phyloP scores from a whole-genome alignment of 768 basidiomycete species.

The Omphalotus guepiniiformis region DNA sequence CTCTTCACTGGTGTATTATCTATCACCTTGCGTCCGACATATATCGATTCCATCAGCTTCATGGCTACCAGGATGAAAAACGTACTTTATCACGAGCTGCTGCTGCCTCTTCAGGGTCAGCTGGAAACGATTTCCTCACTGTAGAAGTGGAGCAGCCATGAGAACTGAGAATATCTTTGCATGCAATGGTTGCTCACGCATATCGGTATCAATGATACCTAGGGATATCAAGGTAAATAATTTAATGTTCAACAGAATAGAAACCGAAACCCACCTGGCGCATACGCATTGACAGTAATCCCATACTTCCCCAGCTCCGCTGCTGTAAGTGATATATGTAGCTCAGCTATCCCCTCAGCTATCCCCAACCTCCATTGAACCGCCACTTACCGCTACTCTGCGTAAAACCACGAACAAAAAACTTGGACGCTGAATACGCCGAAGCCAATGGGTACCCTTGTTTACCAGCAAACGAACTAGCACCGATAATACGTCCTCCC shows the following conservation, averaged over 20 bases:
- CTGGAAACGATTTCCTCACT: no score
- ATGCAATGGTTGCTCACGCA: constrained; percentile 1
- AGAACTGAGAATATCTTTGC: not conserved
- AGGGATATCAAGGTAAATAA: not conserved
- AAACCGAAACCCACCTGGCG: constrained; percentile 18
- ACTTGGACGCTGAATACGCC: not conserved
- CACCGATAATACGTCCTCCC: constrained; percentile 39
- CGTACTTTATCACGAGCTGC: not conserved
- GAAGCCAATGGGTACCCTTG: not conserved
- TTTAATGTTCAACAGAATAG: not conserved
- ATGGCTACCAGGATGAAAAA: not conserved
- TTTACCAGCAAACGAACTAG: not conserved
- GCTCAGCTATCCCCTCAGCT: no score
- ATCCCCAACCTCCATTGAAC: no score
- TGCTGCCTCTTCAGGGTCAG: not conserved
- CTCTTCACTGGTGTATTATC: constrained; percentile 10
- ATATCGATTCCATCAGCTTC: not conserved
- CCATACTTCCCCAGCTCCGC: constrained; percentile 21
- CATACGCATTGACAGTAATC: constrained; percentile 29
- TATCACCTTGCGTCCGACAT: no score
- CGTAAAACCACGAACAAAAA: not conserved
- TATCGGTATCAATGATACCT: constrained; percentile 7
- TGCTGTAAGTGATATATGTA: no score
- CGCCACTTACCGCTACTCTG: not conserved
- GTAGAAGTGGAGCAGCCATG: no score